Percentiles rank a stretch among this genome's conserved stretches.
Evolutionary conservation across 768 basidiomycete species (phyloP).

Genomic region (Arthromyces matolae): DNA sequence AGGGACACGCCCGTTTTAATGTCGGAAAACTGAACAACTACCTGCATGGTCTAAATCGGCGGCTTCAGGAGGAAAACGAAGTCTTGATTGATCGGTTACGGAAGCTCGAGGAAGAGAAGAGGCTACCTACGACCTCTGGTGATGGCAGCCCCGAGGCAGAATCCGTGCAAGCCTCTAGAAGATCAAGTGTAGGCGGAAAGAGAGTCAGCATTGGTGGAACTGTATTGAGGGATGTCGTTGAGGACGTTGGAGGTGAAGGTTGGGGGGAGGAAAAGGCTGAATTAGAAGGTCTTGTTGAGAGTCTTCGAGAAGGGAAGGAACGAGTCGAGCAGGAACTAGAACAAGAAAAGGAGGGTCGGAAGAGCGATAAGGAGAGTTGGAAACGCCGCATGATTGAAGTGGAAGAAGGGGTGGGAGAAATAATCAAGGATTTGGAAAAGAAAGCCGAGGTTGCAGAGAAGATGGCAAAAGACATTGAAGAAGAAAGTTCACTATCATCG

Average conservation of each 20-base stretch:
- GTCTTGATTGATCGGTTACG: conserved; percentile 51
- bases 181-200: conserved; percentile 37
- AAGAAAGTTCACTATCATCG: conserved; percentile 31
- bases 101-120: conserved; percentile 50
- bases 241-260: conserved; percentile 58
- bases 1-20: conserved; percentile 77
- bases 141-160: conserved; percentile 22
- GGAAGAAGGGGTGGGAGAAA: conserved; percentile 62
- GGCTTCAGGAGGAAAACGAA: conserved; percentile 85
- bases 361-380: conserved; percentile 67
- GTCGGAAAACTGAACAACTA: conserved; percentile 83
- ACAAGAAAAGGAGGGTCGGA: conserved; percentile 54
- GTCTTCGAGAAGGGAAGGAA: conserved; percentile 45
- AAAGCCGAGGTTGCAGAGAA: conserved; percentile 52
- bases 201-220: conserved; percentile 52
- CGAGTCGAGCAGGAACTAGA: conserved; percentile 44
- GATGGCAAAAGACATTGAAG: conserved; percentile 36
- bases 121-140: conserved; percentile 22
- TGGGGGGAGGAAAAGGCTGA: conserved; percentile 72
- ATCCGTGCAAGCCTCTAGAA: conserved; percentile 24
- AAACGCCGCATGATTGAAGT: conserved; percentile 68
- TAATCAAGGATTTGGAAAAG: conserved; percentile 61
- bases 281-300: conserved; percentile 48
- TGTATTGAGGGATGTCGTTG: conserved; percentile 56
- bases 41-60: conserved; percentile 78